Conservation (phyloP, 2,329 filamentous ascomycete species). For the Fulvia fulva region DNA sequence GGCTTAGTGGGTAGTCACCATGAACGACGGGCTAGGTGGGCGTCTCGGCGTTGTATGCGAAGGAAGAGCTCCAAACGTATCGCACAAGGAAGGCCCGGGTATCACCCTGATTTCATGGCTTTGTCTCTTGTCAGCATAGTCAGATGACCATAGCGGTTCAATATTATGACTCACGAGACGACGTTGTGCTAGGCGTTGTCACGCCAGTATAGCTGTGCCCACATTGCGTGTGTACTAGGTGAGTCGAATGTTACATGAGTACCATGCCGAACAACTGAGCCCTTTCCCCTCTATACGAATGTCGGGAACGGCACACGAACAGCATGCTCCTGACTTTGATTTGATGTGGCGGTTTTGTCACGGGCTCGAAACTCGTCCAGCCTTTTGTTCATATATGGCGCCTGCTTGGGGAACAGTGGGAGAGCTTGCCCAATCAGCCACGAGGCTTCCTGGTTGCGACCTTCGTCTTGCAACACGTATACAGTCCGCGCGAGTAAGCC, state of each 20-base stretch:
- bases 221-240: too few species aligned
- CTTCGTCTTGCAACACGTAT: not conserved
- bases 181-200: too few species aligned
- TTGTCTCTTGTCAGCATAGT: not conserved
- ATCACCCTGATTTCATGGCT: not conserved
- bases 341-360: not conserved
- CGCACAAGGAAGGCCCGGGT: not conserved
- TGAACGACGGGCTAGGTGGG: not conserved
- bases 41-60: not conserved
- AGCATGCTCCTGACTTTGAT: not conserved
- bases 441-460: not conserved
- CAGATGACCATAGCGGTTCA: not conserved
- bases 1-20: slow-evolving; percentile 10
- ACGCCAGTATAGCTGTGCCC: too few species aligned
- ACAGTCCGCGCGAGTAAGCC: not conserved
- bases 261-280: too few species aligned
- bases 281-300: too few species aligned
- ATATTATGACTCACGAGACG: not conserved
- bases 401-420: not conserved
- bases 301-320: not conserved
- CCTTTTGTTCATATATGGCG: not conserved
- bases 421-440: slow-evolving; percentile 1
- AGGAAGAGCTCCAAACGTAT: not conserved
- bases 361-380: not conserved
- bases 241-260: too few species aligned